phyloP scores from a whole-genome alignment of 2,329 filamentous ascomycete species.

The Ceratocystiopsis sp. region DNA sequence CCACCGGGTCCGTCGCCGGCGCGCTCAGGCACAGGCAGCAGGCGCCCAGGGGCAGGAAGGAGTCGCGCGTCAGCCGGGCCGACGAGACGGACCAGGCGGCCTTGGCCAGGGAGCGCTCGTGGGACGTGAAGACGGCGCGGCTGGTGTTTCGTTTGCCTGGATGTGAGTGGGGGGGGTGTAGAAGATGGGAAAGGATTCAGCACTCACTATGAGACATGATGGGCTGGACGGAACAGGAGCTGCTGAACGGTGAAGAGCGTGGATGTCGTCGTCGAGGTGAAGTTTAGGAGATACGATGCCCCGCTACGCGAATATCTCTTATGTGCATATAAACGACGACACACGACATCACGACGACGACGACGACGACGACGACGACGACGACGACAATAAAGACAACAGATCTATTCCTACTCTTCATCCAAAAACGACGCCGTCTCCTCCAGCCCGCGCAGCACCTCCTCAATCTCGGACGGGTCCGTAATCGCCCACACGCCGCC shows the following conservation, averaged over 20 bases:
- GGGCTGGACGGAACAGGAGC: neutral
- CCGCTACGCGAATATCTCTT: too few relatives aligned
- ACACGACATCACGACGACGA: too few relatives aligned
- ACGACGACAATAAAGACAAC: too few relatives aligned
- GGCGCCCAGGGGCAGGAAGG: constrained; percentile 78
- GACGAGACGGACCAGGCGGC: constrained; percentile 65
- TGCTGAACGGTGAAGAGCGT: neutral
- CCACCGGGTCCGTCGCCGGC: constrained; percentile 63
- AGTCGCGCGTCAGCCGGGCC: constrained; percentile 76
- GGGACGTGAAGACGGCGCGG: constrained; percentile 79
- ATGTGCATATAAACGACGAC: too few relatives aligned
- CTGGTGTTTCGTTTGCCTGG: constrained; percentile 77
- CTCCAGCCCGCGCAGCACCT: constrained; percentile 46
- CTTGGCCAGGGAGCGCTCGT: constrained; percentile 73
- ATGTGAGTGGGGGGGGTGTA: constrained; percentile 5
- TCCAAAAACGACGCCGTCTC: constrained; percentile 36
- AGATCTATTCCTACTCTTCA: constrained; percentile 1
- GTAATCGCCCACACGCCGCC: constrained; percentile 88
- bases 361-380: too few relatives aligned
- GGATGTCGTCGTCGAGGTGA: neutral
- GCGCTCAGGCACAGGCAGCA: constrained; percentile 70
- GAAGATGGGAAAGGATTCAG: neutral
- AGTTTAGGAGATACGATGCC: too few relatives aligned
- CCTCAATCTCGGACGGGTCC: constrained; percentile 59
- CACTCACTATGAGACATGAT: constrained; percentile 29